Conservation (phyloP, 441 rosid genomes). For the Sinapis alba region DNA sequence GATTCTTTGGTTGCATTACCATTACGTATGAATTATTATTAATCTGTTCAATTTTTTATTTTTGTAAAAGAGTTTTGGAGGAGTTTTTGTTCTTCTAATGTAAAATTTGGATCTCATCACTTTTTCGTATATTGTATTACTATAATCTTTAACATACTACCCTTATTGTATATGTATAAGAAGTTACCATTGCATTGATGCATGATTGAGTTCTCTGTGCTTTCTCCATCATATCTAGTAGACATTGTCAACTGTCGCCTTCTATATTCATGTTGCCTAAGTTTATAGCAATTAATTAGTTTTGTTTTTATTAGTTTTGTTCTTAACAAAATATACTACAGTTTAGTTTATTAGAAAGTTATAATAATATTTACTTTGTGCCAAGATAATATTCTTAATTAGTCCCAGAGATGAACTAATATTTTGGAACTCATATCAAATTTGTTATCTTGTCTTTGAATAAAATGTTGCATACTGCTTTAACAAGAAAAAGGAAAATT, state of each 20-base stretch:
- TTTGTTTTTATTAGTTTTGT: too few species aligned
- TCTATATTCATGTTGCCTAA: slow-evolving; percentile 1
- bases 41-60: not conserved
- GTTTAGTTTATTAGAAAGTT: not conserved
- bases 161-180: not conserved
- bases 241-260: slow-evolving; percentile 8
- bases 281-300: not conserved
- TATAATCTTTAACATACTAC: not conserved
- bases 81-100: not conserved
- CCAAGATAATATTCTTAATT: slow-evolving; percentile 6
- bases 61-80: too few species aligned
- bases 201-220: slow-evolving; percentile 19
- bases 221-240: slow-evolving; percentile 18
- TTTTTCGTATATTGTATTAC: not conserved
- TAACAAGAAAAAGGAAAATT: not conserved
- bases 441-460: not conserved
- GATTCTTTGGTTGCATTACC: slow-evolving; percentile 6
- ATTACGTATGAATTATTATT: not conserved
- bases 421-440: slow-evolving; percentile 1
- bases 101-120: not conserved
- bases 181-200: slow-evolving; percentile 4
- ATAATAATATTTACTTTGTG: slow-evolving; percentile 4
- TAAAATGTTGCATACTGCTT: not conserved
- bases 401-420: not conserved
- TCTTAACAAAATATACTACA: slow-evolving; percentile 3